A percentile compares a stretch with the other conserved stretches of the same genome.
Evolutionary conservation across 164 flowering plant genomes (phyloP).

Genomic region (Stephania japonica): DNA sequence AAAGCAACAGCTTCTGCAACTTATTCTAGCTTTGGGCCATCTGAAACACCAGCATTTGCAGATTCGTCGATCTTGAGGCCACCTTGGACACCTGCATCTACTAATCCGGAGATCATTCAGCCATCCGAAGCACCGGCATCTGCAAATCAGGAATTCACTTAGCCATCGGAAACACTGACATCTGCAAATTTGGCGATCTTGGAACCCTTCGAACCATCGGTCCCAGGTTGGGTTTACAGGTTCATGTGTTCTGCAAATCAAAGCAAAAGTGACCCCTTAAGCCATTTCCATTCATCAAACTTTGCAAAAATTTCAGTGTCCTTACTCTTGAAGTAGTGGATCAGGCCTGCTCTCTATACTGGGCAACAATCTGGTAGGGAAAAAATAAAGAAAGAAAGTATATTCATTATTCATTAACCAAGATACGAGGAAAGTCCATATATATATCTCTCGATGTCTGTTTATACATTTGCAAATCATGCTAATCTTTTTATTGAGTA

Average conservation of each 20-base stretch:
- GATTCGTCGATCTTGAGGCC: neutral
- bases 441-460: too few relatives aligned
- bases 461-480: too few relatives aligned
- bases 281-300: neutral
- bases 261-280: neutral
- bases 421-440: too few relatives aligned
- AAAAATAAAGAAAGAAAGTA: neutral
- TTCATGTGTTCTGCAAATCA: constrained; percentile 25
- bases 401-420: too few relatives aligned
- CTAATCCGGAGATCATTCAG: neutral
- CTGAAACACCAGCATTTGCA: neutral
- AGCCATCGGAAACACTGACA: constrained; percentile 26
- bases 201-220: constrained; percentile 41
- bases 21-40: too few relatives aligned
- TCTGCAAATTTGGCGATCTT: constrained; percentile 25
- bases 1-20: too few relatives aligned
- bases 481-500: too few relatives aligned
- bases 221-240: constrained; percentile 34
- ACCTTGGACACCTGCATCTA: neutral
- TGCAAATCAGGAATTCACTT: neutral
- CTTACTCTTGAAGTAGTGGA: constrained; percentile 69
- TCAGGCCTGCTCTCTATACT: constrained; percentile 53
- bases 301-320: neutral
- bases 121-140: constrained; percentile 11
- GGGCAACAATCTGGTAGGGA: constrained; percentile 35